Evolutionary conservation across 495 filamentous ascomycete species (phyloP).

Genomic region (Rhypophila decipiens): DNA sequence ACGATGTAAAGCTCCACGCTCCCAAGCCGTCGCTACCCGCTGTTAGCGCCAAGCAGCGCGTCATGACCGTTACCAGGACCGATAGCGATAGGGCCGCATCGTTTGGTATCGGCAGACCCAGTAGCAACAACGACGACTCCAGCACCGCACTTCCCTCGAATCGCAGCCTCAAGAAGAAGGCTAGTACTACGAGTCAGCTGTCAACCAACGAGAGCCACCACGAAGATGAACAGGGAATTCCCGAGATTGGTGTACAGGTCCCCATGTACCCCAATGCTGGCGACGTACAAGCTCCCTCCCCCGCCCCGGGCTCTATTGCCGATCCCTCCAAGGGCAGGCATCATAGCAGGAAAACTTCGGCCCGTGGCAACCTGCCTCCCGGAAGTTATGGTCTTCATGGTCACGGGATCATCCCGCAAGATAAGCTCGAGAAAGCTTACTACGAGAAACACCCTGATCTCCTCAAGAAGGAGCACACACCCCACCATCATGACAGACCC

Average conservation of each 20-base stretch:
- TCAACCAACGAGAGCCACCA: slow-evolving; percentile 39
- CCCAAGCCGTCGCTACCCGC: slow-evolving; percentile 81
- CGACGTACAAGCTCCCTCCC: slow-evolving; percentile 93
- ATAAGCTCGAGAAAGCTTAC: slow-evolving; percentile 82
- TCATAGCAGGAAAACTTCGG: slow-evolving; percentile 54
- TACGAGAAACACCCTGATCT: slow-evolving; percentile 84
- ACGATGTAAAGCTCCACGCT: slow-evolving; percentile 79
- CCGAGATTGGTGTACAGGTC: slow-evolving; percentile 81
- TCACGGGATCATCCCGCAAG: slow-evolving; percentile 60
- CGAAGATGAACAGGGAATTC: slow-evolving; percentile 77
- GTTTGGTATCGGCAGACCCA: slow-evolving; percentile 67
- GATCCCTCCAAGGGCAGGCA: slow-evolving; percentile 52
- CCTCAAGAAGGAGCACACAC: slow-evolving; percentile 58
- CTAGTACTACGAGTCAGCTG: slow-evolving; percentile 49
- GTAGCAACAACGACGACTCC: slow-evolving; percentile 43
- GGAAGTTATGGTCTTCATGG: slow-evolving; percentile 84
- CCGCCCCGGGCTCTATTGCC: slow-evolving; percentile 50
- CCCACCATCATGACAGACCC: slow-evolving; percentile 51
- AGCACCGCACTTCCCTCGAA: slow-evolving; percentile 19
- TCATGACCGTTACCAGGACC: slow-evolving; percentile 78
- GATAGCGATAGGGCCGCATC: slow-evolving; percentile 79
- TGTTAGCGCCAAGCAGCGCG: slow-evolving; percentile 69
- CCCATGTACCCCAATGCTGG: slow-evolving; percentile 93
- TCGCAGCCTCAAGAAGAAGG: slow-evolving; percentile 55
- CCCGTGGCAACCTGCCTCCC: slow-evolving; percentile 51